phyloP scores from a whole-genome alignment of 2,329 filamentous ascomycete genomes.

The Orbilia quercus region DNA sequence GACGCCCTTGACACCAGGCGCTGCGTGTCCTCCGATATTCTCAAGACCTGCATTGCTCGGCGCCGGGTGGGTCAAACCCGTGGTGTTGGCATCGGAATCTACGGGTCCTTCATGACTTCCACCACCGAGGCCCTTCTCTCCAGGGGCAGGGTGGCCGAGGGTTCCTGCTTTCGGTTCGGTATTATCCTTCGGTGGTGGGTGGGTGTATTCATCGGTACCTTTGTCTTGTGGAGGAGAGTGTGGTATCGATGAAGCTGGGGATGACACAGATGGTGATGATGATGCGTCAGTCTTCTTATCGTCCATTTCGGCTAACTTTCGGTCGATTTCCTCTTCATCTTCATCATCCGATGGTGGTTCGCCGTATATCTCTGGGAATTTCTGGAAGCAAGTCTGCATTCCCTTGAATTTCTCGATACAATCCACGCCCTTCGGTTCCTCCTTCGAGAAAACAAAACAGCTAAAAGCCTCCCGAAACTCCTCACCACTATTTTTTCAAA shows the following conservation, averaged over 20 bases:
- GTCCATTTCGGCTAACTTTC: slow-evolving; percentile 47
- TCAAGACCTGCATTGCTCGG: slow-evolving; percentile 37
- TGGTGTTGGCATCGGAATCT: slow-evolving; percentile 35
- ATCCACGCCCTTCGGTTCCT: slow-evolving; percentile 97
- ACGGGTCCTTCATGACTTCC: slow-evolving; percentile 52
- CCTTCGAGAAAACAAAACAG: slow-evolving; percentile 95
- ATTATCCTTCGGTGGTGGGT: slow-evolving; percentile 44
- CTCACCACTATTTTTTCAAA: slow-evolving; percentile 69
- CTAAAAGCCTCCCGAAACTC: slow-evolving; percentile 96
- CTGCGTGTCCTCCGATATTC: slow-evolving; percentile 36
- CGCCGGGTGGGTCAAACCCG: slow-evolving; percentile 34
- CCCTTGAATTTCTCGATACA: slow-evolving; percentile 98
- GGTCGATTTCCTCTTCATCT: slow-evolving; percentile 64
- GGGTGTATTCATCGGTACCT: slow-evolving; percentile 42
- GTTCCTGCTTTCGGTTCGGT: slow-evolving; percentile 36
- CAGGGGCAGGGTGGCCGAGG: slow-evolving; percentile 36
- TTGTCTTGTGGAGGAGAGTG: slow-evolving; percentile 37
- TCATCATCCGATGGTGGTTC: slow-evolving; percentile 84
- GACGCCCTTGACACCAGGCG: slow-evolving; percentile 47
- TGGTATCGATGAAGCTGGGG: slow-evolving; percentile 37
- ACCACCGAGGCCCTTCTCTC: slow-evolving; percentile 44
- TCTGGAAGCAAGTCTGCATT: slow-evolving; percentile 97
- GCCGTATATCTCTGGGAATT: slow-evolving; percentile 92
- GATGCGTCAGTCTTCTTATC: slow-evolving; percentile 15
- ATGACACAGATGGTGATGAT: slow-evolving; percentile 1